These are phyloP conservation scores for Betula pendula DNA, from an alignment of 306 rosid genomes.

Conservation along the genomic window DNA sequence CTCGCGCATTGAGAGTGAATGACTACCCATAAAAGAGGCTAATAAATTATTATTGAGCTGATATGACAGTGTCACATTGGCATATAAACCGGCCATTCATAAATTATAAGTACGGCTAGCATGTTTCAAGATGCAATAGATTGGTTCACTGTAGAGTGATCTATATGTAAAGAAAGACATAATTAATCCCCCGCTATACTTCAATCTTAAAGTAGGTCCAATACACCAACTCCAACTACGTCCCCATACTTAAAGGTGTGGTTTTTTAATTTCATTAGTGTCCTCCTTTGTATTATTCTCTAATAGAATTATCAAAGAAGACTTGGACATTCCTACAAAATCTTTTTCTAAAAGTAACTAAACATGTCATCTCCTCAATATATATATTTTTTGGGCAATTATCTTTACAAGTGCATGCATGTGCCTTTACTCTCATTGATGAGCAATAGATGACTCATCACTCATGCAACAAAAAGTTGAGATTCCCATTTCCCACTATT, in stretches of 20 bases:
- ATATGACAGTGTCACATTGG: too few relatives aligned
- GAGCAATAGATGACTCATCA: slow-evolving; percentile 51
- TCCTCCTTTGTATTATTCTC: too few relatives aligned
- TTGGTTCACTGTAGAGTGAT: background rate
- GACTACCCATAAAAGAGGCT: too few relatives aligned
- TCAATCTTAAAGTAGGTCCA: background rate
- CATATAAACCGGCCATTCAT: too few relatives aligned
- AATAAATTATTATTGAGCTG: too few relatives aligned
- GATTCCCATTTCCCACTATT: slow-evolving; percentile 21
- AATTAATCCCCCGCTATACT: background rate
- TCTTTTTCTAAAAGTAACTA: slow-evolving; percentile 36
- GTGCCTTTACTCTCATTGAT: slow-evolving; percentile 37
- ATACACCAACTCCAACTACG: too few relatives aligned
- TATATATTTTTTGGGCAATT: background rate
- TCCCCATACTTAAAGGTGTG: too few relatives aligned
- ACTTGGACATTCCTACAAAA: slow-evolving; percentile 2
- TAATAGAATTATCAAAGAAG: background rate
- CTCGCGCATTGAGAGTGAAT: too few relatives aligned
- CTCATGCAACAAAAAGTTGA: slow-evolving; percentile 41
- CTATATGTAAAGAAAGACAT: background rate
- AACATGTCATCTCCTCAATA: slow-evolving; percentile 36
- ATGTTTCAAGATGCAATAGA: background rate
- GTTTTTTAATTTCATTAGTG: too few relatives aligned
- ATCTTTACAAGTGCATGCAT: slow-evolving; percentile 10
- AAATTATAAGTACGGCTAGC: too few relatives aligned